phyloP scores from a whole-genome alignment of 768 basidiomycete genomes.

The Arthromyces matolae region DNA sequence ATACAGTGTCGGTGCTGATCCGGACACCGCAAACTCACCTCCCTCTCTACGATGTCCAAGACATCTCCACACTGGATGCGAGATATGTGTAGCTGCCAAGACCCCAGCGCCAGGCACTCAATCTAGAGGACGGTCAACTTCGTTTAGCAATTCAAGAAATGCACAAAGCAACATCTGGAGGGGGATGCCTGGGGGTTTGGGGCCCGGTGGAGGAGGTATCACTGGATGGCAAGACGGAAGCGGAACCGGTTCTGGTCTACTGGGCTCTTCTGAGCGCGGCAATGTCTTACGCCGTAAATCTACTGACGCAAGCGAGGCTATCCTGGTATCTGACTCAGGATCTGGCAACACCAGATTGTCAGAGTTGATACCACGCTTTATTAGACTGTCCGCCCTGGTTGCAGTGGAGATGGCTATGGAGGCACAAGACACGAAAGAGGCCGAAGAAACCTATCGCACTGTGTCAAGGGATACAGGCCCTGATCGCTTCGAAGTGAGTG shows the following conservation, averaged over 20 bases:
- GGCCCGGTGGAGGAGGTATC: constrained; percentile 46
- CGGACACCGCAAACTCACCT: constrained; percentile 57
- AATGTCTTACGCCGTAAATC: constrained; percentile 55
- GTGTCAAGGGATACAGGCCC: constrained; percentile 25
- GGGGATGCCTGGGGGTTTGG: constrained; percentile 30
- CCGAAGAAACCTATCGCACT: constrained; percentile 21
- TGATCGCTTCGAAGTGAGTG: constrained; percentile 18
- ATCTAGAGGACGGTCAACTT: constrained; percentile 22
- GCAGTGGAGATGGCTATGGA: constrained; percentile 76
- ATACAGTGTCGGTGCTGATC: constrained; percentile 61
- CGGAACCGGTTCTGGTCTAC: constrained; percentile 69
- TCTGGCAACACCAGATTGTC: constrained; percentile 54
- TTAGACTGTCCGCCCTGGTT: constrained; percentile 74
- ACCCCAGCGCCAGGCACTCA: constrained; percentile 26
- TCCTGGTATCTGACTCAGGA: constrained; percentile 40
- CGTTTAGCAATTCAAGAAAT: constrained; percentile 14
- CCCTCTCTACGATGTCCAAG: constrained; percentile 66
- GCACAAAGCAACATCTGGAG: constrained; percentile 27
- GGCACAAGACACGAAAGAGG: constrained; percentile 53
- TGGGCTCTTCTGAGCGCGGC: constrained; percentile 51
- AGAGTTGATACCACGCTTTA: constrained; percentile 65
- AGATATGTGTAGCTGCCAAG: constrained; percentile 72
- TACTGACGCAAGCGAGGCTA: constrained; percentile 14
- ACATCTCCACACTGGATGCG: constrained; percentile 69
- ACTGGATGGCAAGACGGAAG: constrained; percentile 74